Percentiles rank a stretch among this genome's conserved stretches.
These are phyloP conservation scores for Saitozyma sp. DNA, from an alignment of 768 basidiomycete genomes.

Conservation along the genomic window DNA sequence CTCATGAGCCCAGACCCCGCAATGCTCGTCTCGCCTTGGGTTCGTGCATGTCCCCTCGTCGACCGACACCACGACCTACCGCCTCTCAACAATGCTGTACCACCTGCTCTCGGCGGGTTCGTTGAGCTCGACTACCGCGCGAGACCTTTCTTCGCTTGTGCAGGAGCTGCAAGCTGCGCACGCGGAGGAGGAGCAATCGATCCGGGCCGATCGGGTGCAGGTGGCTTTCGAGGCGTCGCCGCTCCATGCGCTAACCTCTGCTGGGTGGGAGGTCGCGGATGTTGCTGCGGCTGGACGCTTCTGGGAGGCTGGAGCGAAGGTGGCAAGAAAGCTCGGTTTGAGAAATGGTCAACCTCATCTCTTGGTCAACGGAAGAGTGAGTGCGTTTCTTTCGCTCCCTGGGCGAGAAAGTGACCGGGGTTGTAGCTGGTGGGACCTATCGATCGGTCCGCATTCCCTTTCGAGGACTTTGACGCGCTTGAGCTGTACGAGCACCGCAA, in stretches of 20 bases:
- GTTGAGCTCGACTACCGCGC: constrained; percentile 25
- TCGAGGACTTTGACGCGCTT: constrained; percentile 72
- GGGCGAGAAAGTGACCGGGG: not conserved
- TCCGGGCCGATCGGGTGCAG: too few species aligned
- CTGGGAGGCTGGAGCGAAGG: constrained; percentile 35
- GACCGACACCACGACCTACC: constrained; percentile 54
- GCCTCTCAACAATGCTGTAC: constrained; percentile 46
- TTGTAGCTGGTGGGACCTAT: constrained; percentile 76
- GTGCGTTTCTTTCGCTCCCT: constrained; percentile 36
- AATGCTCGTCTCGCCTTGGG: constrained; percentile 59
- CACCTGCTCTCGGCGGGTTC: constrained; percentile 38
- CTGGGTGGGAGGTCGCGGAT: constrained; percentile 22
- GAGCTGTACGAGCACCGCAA: constrained; percentile 72
- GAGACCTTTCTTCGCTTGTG: too few species aligned
- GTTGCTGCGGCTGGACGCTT: constrained; percentile 36
- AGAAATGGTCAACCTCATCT: constrained; percentile 65
- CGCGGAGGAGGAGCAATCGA: too few species aligned
- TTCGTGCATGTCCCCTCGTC: constrained; percentile 68
- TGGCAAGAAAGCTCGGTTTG: constrained; percentile 64
- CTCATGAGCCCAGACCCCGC: constrained; percentile 16
- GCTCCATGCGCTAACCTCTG: constrained; percentile 23
- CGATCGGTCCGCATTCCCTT: constrained; percentile 60
- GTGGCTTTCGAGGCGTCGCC: constrained; percentile 2
- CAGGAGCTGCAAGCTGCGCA: too few species aligned
- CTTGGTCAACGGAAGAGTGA: constrained; percentile 79